Percentiles rank a stretch among this genome's conserved stretches.
Conservation (phyloP, 2,329 filamentous ascomycete genomes). For the Epichloe bromicola region DNA sequence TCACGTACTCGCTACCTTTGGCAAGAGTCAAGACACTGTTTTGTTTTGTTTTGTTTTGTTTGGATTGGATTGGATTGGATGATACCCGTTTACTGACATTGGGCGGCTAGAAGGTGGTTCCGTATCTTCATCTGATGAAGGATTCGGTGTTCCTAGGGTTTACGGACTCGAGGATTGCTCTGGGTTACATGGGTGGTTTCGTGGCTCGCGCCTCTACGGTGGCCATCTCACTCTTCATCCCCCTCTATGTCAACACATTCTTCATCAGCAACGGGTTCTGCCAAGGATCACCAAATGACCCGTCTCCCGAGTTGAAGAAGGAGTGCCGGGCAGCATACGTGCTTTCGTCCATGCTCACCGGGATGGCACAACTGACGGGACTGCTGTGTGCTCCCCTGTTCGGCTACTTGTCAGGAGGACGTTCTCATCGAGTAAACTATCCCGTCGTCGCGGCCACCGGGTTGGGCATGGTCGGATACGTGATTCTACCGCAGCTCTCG, state of each 20-base stretch:
- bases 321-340: constrained; percentile 81
- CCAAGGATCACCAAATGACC: constrained; percentile 48
- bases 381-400: constrained; percentile 83
- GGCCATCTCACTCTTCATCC: constrained; percentile 88
- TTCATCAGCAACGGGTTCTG: constrained; percentile 76
- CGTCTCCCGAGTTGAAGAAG: constrained; percentile 61
- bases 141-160: constrained; percentile 58
- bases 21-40: too few relatives aligned
- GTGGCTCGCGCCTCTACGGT: constrained; percentile 91
- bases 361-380: constrained; percentile 76
- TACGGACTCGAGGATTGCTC: constrained; percentile 61
- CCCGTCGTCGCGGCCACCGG: constrained; percentile 61
- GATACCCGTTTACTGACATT: background rate
- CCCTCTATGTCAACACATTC: constrained; percentile 82
- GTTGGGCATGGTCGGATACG: constrained; percentile 67
- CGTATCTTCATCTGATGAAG: constrained; percentile 47
- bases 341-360: constrained; percentile 74
- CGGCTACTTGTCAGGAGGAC: constrained; percentile 69
- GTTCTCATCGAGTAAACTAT: constrained; percentile 51
- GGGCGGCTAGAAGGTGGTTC: constrained; percentile 27
- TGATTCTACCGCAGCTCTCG: constrained; percentile 57
- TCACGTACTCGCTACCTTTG: background rate
- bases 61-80: background rate
- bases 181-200: constrained; percentile 88
- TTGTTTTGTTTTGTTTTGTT: too few relatives aligned